Evolutionary conservation across 1,284 basidiomycete species (phyloP), one percentile per base, ranked within the genome.

Genomic region (Neonothopanus nambi): DNA sequence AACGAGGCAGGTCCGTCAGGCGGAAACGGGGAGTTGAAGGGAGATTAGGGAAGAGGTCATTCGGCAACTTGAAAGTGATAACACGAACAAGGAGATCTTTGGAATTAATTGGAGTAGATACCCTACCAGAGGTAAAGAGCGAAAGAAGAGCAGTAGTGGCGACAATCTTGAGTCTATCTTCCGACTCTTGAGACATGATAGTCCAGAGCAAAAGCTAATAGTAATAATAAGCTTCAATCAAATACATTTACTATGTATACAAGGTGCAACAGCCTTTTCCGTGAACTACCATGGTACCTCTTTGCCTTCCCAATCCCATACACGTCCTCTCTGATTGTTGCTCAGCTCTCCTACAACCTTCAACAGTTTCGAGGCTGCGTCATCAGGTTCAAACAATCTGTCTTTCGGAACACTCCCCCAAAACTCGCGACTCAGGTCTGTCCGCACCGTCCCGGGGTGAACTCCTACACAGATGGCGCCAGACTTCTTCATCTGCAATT

Each of bases 241-340:
- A 33, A 33, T 8, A 28, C 26, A 28, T 33, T n/a, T 11, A 11
- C n/a, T n/a, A 33, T 33, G 30, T 13, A 13, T 33, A 33, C 5
- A 28, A 28, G 5, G 26, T 28, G 13, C 30, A 33, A 5, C 9
- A 9, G 30, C 3, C 13, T 33, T 3, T 9, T 33, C 30, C 13
- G 30, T 13, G n/a, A 9, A 33, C 30, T 40, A 49, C 47, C 47
- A 44, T 3, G 67, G 68, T 44, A 72, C 61, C 30, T 79, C 70
- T 49, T 85, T 79, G 18, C 85, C 85, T 42, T 78, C 78, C 81
- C 85, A 90, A 65, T 90, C 87, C 78, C 83, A 85, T 45, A 89
- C 73, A 48, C 72, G 77, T 0, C 89, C 89, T 44, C 85, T 77
- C 59, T 83, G 80, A 3, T 73, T 70, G 36, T 68, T 66, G 17